Evolutionary conservation across 352 stramenopile species (phyloP).

Genomic region (Phytophthora sojae): DNA sequence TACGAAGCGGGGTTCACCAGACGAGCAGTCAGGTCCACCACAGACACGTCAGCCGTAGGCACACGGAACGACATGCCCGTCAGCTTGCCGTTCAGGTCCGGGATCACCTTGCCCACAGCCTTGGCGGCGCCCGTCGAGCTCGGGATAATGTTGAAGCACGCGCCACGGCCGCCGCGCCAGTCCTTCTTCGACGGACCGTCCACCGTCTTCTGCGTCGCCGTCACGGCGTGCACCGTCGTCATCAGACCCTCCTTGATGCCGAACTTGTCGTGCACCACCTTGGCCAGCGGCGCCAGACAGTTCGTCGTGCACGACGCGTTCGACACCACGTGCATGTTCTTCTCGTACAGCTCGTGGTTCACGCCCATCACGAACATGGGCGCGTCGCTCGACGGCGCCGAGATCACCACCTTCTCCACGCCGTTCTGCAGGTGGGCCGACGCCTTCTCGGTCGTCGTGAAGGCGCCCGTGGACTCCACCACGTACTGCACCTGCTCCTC

Average conservation of each 20-base stretch:
- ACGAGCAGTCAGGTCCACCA: slow-evolving; percentile 90
- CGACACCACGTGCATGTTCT: slow-evolving; percentile 96
- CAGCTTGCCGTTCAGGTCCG: slow-evolving; percentile 92
- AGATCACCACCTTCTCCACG: slow-evolving; percentile 98
- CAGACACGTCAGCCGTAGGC: slow-evolving; percentile 93
- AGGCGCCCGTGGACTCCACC: slow-evolving; percentile 89
- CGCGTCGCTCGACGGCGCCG: slow-evolving; percentile 97
- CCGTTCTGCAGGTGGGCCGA: slow-evolving; percentile 93
- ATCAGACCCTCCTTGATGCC: slow-evolving; percentile 98
- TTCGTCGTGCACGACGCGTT: slow-evolving; percentile 99
- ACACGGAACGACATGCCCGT: slow-evolving; percentile 94
- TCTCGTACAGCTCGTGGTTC: slow-evolving; percentile 96
- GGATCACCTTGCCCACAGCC: slow-evolving; percentile 99
- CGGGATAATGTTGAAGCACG: slow-evolving; percentile 99
- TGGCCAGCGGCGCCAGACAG: slow-evolving; percentile 97
- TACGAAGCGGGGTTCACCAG: slow-evolving; percentile 94
- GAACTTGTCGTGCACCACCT: slow-evolving; percentile 99
- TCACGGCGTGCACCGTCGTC: slow-evolving; percentile 99
- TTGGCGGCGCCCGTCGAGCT: slow-evolving; percentile 98
- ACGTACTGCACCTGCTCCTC: slow-evolving; percentile 94
- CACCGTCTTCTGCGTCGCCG: slow-evolving; percentile 97
- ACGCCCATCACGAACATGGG: slow-evolving; percentile 99
- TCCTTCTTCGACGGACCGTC: slow-evolving; percentile 99
- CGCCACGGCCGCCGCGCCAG: slow-evolving; percentile 97
- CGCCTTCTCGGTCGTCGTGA: slow-evolving; percentile 91